Evolutionary conservation across 352 stramenopile species (phyloP), one percentile per base, ranked within the genome.

Genomic region (Globisporangium orthogonon): DNA sequence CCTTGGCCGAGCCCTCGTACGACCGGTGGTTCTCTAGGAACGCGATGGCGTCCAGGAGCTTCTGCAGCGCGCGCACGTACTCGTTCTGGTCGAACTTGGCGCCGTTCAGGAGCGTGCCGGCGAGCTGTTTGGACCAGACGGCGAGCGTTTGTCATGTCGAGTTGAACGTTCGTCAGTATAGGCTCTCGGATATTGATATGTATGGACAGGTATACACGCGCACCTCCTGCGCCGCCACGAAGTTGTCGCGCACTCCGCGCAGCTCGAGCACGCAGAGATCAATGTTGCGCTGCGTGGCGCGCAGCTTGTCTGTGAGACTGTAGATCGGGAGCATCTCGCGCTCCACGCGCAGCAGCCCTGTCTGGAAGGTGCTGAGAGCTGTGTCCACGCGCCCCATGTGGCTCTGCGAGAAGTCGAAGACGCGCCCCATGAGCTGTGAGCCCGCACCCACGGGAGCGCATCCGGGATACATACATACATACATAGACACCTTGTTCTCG

Each of bases 291-390:
- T 94, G 83, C 17, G 80, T 91, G 59, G 77, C 78, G 57, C 80
- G 76, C 18, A 93, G 73, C 62, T 81, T 77, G 61, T 90, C 80
- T 0, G 83, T 93, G 64, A 93, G 78, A 51, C 85, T 87, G 69
- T 93, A 93, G 59, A 93, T 83, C 29, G 83, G 80, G 56, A 88
- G 66, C 83, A 90, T 93, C 66, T 93, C 76, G 29, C 69, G 65
- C 73, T 93, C 83, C 40, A 93, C 81, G 44, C 78, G 74, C 17
- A 87, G 49, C 13, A 93, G 64, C 1, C 80, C 80, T 9, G 61
- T 64, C 66, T 93, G 82, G 55, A 93, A 84, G 10, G 64, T 68
- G 50, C 63, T 52, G 15, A 93, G 67, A 58, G 78, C 78, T 47
- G 73, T 62, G 45, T 81, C 61, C 54, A 90, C 80, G 30, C 73